A percentile compares a stretch with the other conserved stretches of the same genome.
phyloP scores from a whole-genome alignment of 306 rosid genomes.

The Luffa aegyptiaca region DNA sequence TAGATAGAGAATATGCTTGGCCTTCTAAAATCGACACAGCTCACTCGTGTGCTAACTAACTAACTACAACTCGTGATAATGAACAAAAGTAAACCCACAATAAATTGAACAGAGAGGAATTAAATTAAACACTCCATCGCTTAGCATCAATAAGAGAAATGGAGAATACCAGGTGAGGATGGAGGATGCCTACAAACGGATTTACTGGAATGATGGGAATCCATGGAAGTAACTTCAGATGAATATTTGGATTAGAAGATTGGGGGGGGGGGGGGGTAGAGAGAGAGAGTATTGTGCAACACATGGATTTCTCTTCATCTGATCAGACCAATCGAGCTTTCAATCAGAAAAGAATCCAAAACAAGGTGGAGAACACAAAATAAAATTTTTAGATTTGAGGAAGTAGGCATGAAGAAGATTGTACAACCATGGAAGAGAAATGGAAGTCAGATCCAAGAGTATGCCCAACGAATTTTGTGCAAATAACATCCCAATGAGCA shows the following conservation, averaged over 20 bases:
- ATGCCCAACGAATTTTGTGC: no score
- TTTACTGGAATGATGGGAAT: background rate
- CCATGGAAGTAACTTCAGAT: background rate
- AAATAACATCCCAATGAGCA: no score
- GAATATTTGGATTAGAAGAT: background rate
- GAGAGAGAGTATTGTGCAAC: no score
- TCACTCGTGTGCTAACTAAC: background rate
- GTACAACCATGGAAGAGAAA: no score
- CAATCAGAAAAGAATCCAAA: no score
- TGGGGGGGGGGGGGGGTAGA: no score
- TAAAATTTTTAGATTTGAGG: no score
- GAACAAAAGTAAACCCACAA: background rate
- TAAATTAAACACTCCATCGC: background rate
- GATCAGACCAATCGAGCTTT: no score
- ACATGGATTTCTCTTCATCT: no score
- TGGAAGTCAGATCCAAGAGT: no score
- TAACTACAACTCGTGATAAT: background rate
- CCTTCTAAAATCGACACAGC: background rate
- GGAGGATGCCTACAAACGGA: background rate
- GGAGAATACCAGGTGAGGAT: background rate
- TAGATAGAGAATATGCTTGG: background rate
- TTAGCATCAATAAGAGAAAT: background rate
- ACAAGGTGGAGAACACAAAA: no score
- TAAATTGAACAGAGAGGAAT: background rate
- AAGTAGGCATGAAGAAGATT: no score